Evolutionary conservation across 225 moss, liverwort and hornwort species (phyloP).

Genomic region (Thuidium tamariscinum): DNA sequence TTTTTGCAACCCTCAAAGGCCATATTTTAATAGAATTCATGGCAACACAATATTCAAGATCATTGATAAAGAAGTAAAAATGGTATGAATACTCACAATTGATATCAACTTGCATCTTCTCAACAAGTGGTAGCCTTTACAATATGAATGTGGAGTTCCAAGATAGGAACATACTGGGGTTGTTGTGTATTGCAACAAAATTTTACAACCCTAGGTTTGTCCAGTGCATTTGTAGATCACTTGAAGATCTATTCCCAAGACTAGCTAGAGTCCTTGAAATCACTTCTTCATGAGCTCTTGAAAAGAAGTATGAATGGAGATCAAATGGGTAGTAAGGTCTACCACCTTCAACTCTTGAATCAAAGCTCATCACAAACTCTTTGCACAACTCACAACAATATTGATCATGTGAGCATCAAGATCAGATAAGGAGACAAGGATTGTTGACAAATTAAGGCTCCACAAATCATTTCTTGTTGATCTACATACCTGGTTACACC

Average conservation of each 20-base stretch:
- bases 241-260: not conserved
- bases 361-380: not conserved
- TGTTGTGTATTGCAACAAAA: not conserved
- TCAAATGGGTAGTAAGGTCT: not conserved
- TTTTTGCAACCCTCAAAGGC: too few species aligned
- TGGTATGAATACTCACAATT: not conserved
- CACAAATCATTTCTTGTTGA: not conserved
- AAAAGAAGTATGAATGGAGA: not conserved
- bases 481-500: not conserved
- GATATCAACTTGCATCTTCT: not conserved
- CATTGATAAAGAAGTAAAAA: not conserved
- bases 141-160: not conserved
- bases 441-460: not conserved
- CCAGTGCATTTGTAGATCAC: not conserved
- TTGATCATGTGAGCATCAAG: not conserved
- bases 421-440: not conserved
- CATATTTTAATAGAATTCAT: not conserved
- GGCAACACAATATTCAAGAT: not conserved
- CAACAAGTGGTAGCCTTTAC: not conserved
- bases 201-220: not conserved
- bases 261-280: not conserved
- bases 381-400: too few species aligned
- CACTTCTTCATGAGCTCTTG: not conserved
- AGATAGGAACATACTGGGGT: too few species aligned
- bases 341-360: not conserved